Conservation (phyloP, 2,329 filamentous ascomycete genomes). For the Apiospora malaysiana region DNA sequence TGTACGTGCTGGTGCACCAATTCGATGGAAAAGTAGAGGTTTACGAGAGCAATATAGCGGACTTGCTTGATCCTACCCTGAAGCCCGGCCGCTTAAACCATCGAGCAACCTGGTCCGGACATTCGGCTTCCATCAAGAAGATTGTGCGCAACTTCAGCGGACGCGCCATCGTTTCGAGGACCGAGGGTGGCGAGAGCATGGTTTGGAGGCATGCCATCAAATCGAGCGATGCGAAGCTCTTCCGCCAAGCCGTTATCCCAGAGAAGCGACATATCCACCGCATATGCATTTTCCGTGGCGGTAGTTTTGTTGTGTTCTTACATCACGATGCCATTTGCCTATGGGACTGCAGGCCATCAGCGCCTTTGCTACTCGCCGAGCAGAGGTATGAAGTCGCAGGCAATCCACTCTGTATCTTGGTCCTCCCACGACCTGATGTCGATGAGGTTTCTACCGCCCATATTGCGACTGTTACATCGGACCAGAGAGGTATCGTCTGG, state of each 20-base stretch:
- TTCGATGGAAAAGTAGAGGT: slow-evolving; percentile 87
- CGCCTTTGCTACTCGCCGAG: slow-evolving; percentile 64
- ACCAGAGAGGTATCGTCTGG: slow-evolving; percentile 82
- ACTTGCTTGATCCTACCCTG: slow-evolving; percentile 76
- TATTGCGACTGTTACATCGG: slow-evolving; percentile 81
- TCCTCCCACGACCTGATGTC: slow-evolving; percentile 68
- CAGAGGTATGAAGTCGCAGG: slow-evolving; percentile 65
- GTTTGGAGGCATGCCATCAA: slow-evolving; percentile 76
- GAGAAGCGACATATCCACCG: slow-evolving; percentile 77
- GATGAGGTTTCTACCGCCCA: slow-evolving; percentile 66
- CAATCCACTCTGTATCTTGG: slow-evolving; percentile 80
- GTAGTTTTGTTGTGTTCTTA: slow-evolving; percentile 81
- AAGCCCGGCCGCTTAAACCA: slow-evolving; percentile 65
- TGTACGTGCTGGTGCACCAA: slow-evolving; percentile 80
- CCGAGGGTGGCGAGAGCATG: slow-evolving; percentile 77
- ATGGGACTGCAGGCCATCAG: slow-evolving; percentile 75
- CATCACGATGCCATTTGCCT: slow-evolving; percentile 73
- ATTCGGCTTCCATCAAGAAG: slow-evolving; percentile 80
- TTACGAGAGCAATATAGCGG: slow-evolving; percentile 78
- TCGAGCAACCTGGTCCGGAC: slow-evolving; percentile 80
- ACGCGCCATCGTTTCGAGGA: slow-evolving; percentile 80
- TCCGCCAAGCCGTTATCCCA: slow-evolving; percentile 71
- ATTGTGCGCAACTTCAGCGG: slow-evolving; percentile 87
- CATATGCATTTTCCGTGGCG: slow-evolving; percentile 78
- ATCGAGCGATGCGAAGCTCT: slow-evolving; percentile 58